These are phyloP conservation scores for Trichocladium uniseriatum DNA, from an alignment of 495 filamentous ascomycete species.

Conservation along the genomic window DNA sequence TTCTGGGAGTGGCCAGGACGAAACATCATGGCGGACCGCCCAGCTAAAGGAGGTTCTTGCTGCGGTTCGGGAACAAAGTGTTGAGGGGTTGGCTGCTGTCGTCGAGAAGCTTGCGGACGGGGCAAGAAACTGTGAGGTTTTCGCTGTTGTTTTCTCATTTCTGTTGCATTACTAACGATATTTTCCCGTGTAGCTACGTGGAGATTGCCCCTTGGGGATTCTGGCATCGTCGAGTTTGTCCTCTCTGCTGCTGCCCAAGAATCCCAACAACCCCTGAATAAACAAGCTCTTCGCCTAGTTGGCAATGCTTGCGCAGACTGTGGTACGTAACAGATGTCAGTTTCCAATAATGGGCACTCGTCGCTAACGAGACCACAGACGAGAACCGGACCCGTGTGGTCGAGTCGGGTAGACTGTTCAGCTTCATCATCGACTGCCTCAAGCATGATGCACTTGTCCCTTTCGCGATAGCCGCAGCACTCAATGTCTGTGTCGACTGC, in stretches of 20 bases:
- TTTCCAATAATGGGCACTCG: too few relatives aligned
- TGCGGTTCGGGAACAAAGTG: slow-evolving; percentile 23
- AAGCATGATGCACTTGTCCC: slow-evolving; percentile 40
- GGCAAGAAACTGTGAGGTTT: slow-evolving; percentile 55
- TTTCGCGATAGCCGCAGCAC: slow-evolving; percentile 58
- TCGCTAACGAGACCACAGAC: slow-evolving; percentile 39
- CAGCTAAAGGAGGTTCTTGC: slow-evolving; percentile 21
- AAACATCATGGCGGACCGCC: slow-evolving; percentile 13
- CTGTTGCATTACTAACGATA: background rate
- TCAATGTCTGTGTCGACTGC: slow-evolving; percentile 67
- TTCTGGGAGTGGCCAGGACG: background rate
- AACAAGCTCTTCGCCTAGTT: slow-evolving; percentile 56
- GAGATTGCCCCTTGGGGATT: slow-evolving; percentile 55
- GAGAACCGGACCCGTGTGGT: slow-evolving; percentile 62
- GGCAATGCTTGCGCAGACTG: slow-evolving; percentile 79
- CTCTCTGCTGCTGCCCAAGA: slow-evolving; percentile 40
- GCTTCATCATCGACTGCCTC: slow-evolving; percentile 45
- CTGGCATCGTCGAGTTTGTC: slow-evolving; percentile 60
- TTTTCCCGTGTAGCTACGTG: slow-evolving; percentile 31
- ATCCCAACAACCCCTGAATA: slow-evolving; percentile 25
- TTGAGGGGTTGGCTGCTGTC: slow-evolving; percentile 36
- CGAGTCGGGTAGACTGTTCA: slow-evolving; percentile 45
- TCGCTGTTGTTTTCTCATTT: background rate
- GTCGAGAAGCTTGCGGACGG: slow-evolving; percentile 55
- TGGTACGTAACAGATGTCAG: slow-evolving; percentile 35